phyloP scores from a whole-genome alignment of 176 grass and related monocot genomes.

The Urochloa ruziziensis region DNA sequence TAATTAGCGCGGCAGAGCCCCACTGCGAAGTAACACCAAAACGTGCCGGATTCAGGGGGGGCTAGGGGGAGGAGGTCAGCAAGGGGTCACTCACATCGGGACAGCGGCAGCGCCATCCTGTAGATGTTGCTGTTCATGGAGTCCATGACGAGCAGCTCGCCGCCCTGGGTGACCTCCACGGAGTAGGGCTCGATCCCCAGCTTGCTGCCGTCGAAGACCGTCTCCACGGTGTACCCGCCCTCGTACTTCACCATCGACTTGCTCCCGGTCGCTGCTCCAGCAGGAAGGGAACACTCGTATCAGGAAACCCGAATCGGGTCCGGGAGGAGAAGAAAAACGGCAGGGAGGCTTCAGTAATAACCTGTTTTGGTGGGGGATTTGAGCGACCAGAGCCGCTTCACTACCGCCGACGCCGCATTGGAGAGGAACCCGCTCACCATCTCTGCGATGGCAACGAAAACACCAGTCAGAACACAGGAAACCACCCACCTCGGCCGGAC shows the following conservation, averaged over 20 bases:
- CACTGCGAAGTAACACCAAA: conserved; percentile 11
- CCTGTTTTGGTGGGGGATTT: conserved; percentile 71
- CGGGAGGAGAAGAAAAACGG: background rate
- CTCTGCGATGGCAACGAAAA: conserved; percentile 42
- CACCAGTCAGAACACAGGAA: background rate
- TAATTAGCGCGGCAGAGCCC: conserved; percentile 43
- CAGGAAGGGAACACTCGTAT: conserved; percentile 22
- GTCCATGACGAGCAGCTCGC: conserved; percentile 88
- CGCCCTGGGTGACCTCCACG: conserved; percentile 75
- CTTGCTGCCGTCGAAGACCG: conserved; percentile 97
- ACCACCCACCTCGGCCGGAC: background rate
- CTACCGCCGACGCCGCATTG: conserved; percentile 56
- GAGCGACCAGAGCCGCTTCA: conserved; percentile 81
- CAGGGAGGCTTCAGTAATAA: conserved; percentile 1
- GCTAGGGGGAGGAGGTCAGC: background rate
- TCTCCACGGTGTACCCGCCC: conserved; percentile 94
- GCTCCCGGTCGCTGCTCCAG: conserved; percentile 44
- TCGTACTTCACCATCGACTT: conserved; percentile 95
- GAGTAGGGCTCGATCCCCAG: conserved; percentile 88
- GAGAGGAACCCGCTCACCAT: conserved; percentile 71
- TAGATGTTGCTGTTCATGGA: conserved; percentile 97
- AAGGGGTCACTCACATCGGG: conserved; percentile 60
- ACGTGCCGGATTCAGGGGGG: conserved; percentile 36
- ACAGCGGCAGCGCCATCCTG: conserved; percentile 82
- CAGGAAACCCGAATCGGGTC: conserved; percentile 17